These are phyloP conservation scores for Diospyros kaki DNA, from an alignment of 148 eudicot genomes.

Conservation along the genomic window DNA sequence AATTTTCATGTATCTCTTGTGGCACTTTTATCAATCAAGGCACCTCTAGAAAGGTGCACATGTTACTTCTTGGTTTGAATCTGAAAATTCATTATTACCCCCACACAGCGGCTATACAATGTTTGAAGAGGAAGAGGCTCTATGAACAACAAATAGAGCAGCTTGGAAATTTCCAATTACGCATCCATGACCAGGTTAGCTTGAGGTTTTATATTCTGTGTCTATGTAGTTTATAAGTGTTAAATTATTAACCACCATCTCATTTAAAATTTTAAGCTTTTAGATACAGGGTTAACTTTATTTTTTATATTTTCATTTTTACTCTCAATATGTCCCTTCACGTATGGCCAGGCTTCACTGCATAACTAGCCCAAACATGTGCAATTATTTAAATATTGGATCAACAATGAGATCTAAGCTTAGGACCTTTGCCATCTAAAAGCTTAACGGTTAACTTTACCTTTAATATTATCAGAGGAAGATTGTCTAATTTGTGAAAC, in stretches of 20 bases:
- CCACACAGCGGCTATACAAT: slow-evolving; percentile 42
- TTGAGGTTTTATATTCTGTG: slow-evolving; percentile 1
- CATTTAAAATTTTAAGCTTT: too few relatives aligned
- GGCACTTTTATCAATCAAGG: background rate
- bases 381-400: too few relatives aligned
- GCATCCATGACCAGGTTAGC: slow-evolving; percentile 53
- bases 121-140: slow-evolving; percentile 46
- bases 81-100: slow-evolving; percentile 4
- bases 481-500: background rate
- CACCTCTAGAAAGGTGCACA: background rate
- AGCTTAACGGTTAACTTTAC: background rate
- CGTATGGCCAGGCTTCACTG: too few relatives aligned
- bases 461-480: background rate
- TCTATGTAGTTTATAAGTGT: background rate
- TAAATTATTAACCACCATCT: background rate
- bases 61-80: background rate
- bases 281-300: too few relatives aligned
- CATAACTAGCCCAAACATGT: too few relatives aligned
- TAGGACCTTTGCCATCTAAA: too few relatives aligned
- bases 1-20: background rate
- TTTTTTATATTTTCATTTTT: too few relatives aligned
- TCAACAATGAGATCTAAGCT: too few relatives aligned
- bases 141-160: slow-evolving; percentile 49
- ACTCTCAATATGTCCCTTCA: too few relatives aligned
- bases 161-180: slow-evolving; percentile 49